Conservation (phyloP, 306 rosid species). For the Acacia crassicarpa region DNA sequence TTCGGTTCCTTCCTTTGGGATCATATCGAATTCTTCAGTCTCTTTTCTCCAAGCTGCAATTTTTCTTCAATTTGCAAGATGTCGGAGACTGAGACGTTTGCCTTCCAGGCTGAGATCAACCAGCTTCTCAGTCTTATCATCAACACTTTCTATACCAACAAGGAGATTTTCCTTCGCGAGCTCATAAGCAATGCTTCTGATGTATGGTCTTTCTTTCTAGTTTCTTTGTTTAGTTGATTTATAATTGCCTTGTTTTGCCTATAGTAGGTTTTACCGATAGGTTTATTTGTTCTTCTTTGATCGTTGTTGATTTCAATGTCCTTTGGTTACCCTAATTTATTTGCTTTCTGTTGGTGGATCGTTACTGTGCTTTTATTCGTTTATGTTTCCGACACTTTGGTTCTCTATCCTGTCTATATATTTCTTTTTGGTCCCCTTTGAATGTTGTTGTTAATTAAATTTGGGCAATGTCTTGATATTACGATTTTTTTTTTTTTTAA, state of each 20-base stretch:
- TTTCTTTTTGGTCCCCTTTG: neutral
- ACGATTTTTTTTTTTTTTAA: too few species aligned
- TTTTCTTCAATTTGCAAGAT: slow-evolving; percentile 28
- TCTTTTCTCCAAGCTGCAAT: too few species aligned
- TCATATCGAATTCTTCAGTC: too few species aligned
- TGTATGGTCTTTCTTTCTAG: slow-evolving; percentile 26
- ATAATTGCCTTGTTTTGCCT: too few species aligned
- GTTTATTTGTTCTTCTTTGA: neutral
- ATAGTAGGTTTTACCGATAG: too few species aligned
- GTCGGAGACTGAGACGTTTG: slow-evolving; percentile 81
- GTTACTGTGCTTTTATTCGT: neutral
- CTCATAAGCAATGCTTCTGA: slow-evolving; percentile 86
- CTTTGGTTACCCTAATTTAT: neutral
- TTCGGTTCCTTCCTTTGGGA: neutral
- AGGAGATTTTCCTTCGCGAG: slow-evolving; percentile 97
- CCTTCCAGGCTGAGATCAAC: slow-evolving; percentile 97
- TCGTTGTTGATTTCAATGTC: neutral
- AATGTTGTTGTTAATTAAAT: neutral
- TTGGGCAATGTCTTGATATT: neutral
- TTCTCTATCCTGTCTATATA: neutral
- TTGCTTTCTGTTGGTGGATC: neutral
- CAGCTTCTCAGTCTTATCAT: slow-evolving; percentile 93
- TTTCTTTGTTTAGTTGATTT: too few species aligned
- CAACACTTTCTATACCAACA: slow-evolving; percentile 96
- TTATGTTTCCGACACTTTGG: neutral